Base-by-base conservation (phyloP, 169 alveolate genomes). In the Cystoisospora suis region DNA sequence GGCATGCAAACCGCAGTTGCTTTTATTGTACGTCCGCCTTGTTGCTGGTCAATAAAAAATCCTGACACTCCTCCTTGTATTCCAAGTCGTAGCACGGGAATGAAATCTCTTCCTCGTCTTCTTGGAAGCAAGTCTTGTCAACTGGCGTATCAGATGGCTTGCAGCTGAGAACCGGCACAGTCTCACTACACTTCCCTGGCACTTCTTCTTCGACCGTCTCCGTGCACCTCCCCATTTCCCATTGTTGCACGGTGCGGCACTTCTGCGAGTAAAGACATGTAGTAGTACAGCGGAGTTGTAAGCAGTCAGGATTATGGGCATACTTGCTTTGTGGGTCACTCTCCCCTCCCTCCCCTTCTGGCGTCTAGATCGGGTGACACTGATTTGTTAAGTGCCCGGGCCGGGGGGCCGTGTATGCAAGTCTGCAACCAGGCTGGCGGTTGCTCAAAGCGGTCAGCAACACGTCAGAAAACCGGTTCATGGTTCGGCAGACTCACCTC, bases 221-320 rank as follows among this genome's bases (percentile, higher is more conserved):
- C 40, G 75, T 34, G 49, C 88, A 81, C 15, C 6, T 45, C 29
- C 36, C 75, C 36, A 40, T n/a, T 20, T 44, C 88, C 79, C 75
- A 81, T 4, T 81, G 29, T 9, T n/a, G 88, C 2, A 81, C 75
- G 5, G 88, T 81, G 32, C 42, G 47, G 27, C 88, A 81, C 75
- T 45, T 81, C 88, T 72, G 46, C 56, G n/a, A n/a, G n/a, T n/a
- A n/a, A n/a, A n/a, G n/a, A n/a, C n/a, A n/a, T n/a, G n/a, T n/a
- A 53, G 65, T 53, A 53, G 65, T 53, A 23, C 29, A 53, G 29
- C 29, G 12, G 23, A 12, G 23, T 12, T 23, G 65, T 53, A 53
- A 53, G 23, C 65, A 53, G 23, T 12, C 12, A 53, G 65, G 23
- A 53, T 15, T 53, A 53, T 53, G 65, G 12, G 29, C 23, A 23